Percentiles rank a stretch among this genome's conserved stretches.
Conservation (phyloP, 2,329 filamentous ascomycete genomes). For the Cladosporium austrohemisphaericum region DNA sequence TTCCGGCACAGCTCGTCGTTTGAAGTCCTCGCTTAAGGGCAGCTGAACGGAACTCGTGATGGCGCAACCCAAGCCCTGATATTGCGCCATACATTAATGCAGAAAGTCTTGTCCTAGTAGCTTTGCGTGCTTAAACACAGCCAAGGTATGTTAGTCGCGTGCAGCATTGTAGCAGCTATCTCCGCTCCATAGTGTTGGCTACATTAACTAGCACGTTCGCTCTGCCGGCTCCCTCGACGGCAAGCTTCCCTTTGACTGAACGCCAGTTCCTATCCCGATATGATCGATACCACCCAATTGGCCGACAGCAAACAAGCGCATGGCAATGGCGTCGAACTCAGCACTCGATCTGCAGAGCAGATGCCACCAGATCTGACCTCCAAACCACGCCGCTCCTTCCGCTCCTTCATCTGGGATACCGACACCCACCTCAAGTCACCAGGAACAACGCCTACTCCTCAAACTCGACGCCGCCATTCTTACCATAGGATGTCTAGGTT, state of each 20-base stretch:
- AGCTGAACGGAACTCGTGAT: not conserved
- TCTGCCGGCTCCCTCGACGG: too few relatives aligned
- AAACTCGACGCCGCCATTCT: conserved; percentile 45
- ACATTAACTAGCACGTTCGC: too few relatives aligned
- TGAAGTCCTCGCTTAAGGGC: not conserved
- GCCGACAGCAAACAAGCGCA: not conserved
- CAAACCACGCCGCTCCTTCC: conserved; percentile 39
- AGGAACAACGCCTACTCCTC: conserved; percentile 48
- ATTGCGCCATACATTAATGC: not conserved
- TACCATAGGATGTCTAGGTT: conserved; percentile 28
- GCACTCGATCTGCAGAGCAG: not conserved
- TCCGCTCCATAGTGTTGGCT: too few relatives aligned
- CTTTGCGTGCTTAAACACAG: too few relatives aligned
- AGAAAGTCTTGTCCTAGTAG: too few relatives aligned
- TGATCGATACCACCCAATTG: too few relatives aligned
- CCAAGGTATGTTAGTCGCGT: too few relatives aligned
- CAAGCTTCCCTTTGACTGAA: too few relatives aligned
- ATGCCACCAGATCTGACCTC: not conserved
- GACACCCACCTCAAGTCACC: conserved; percentile 51
- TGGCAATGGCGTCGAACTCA: not conserved
- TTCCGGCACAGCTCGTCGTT: too few relatives aligned
- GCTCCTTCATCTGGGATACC: conserved; percentile 52
- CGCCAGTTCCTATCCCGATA: too few relatives aligned
- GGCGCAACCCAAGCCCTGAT: not conserved
- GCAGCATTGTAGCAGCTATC: too few relatives aligned